phyloP scores from a whole-genome alignment of 2,329 filamentous ascomycete genomes.

The Incumbomyces delicatus region DNA sequence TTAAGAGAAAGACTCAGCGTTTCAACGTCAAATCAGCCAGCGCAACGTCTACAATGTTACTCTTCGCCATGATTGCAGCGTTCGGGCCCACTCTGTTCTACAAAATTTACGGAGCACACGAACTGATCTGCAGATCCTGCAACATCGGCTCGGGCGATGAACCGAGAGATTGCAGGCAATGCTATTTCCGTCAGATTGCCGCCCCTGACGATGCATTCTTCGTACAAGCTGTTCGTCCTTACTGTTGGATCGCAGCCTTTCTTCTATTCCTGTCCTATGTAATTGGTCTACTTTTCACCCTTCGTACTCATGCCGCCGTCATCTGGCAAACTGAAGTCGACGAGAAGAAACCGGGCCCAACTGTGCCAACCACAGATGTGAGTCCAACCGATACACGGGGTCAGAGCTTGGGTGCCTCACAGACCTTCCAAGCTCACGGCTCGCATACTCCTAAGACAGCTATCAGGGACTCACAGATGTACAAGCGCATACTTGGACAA shows the following conservation, averaged over 20 bases:
- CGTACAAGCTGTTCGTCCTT: slow-evolving; percentile 79
- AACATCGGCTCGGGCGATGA: slow-evolving; percentile 46
- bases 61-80: slow-evolving; percentile 90
- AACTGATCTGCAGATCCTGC: slow-evolving; percentile 70
- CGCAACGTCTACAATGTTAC: slow-evolving; percentile 93
- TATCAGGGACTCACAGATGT: slow-evolving; percentile 78
- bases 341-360: slow-evolving; percentile 60
- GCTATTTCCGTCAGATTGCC: slow-evolving; percentile 84
- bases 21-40: slow-evolving; percentile 96
- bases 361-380: slow-evolving; percentile 24
- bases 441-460: slow-evolving; percentile 49
- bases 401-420: slow-evolving; percentile 23
- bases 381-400: slow-evolving; percentile 28
- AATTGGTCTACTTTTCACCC: slow-evolving; percentile 88
- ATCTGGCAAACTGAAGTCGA: slow-evolving; percentile 87
- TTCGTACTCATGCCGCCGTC: slow-evolving; percentile 88
- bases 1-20: slow-evolving; percentile 94
- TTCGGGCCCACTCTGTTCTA: slow-evolving; percentile 97
- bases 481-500: slow-evolving; percentile 87
- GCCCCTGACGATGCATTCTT: slow-evolving; percentile 83
- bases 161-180: slow-evolving; percentile 68
- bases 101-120: slow-evolving; percentile 95
- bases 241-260: slow-evolving; percentile 78
- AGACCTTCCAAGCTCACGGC: slow-evolving; percentile 22
- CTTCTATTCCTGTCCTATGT: slow-evolving; percentile 87